These are phyloP conservation scores for Sinapis alba DNA, from an alignment of 441 rosid genomes.

Conservation along the genomic window DNA sequence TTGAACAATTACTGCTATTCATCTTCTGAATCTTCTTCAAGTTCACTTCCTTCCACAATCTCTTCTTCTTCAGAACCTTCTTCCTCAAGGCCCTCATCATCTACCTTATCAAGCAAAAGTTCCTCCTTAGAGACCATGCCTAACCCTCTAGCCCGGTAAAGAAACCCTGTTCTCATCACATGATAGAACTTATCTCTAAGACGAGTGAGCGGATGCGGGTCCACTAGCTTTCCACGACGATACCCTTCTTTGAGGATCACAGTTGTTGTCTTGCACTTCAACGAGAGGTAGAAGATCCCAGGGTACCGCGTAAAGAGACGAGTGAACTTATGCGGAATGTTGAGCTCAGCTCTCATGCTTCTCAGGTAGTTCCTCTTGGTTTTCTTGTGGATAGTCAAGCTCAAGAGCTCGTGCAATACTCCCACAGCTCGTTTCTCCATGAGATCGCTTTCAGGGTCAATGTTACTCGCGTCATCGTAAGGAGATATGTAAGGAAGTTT, in stretches of 20 bases:
- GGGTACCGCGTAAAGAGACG: conserved; percentile 90
- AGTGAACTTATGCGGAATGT: conserved; percentile 88
- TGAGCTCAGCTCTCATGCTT: conserved; percentile 80
- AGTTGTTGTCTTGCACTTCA: conserved; percentile 96
- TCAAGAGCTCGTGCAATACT: conserved; percentile 83
- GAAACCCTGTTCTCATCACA: conserved; percentile 90
- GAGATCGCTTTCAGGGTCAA: conserved; percentile 82
- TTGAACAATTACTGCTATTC: conserved; percentile 16
- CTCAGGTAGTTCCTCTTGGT: conserved; percentile 96
- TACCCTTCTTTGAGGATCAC: conserved; percentile 88
- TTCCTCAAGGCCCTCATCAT: conserved; percentile 48
- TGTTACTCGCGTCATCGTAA: conserved; percentile 71
- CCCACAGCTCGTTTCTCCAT: conserved; percentile 98
- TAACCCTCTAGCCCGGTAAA: conserved; percentile 72
- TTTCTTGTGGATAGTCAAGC: conserved; percentile 91
- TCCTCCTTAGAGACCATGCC: conserved; percentile 54
- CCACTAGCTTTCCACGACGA: conserved; percentile 68
- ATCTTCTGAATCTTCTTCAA: conserved; percentile 56
- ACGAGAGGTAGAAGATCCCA: conserved; percentile 89
- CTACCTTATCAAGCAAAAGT: conserved; percentile 46
- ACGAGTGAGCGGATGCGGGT: conserved; percentile 82
- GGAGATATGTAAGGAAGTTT: conserved; percentile 95
- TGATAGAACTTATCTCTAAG: conserved; percentile 76
- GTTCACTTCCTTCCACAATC: conserved; percentile 50
- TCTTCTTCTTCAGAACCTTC: conserved; percentile 56